Conservation (phyloP, 2,329 filamentous ascomycete species). For the Ceratocystis destructans region DNA sequence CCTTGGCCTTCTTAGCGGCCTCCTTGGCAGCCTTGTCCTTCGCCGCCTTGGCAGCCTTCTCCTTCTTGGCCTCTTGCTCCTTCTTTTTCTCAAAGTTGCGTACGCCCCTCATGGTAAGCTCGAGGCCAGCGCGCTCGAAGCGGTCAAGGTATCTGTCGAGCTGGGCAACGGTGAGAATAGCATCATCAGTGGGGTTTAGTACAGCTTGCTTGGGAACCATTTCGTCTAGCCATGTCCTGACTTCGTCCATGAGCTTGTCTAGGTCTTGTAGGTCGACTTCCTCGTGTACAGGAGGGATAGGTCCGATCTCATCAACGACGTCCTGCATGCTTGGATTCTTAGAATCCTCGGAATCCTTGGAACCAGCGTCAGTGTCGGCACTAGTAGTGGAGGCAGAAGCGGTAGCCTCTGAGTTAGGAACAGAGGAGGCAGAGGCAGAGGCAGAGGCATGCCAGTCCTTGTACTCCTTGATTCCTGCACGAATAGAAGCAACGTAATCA, state of each 20-base stretch:
- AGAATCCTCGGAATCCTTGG: constrained; percentile 41
- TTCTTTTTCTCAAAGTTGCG: constrained; percentile 38
- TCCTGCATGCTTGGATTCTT: constrained; percentile 33
- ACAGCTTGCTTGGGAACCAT: constrained; percentile 57
- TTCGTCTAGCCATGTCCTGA: constrained; percentile 60
- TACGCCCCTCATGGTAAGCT: constrained; percentile 57
- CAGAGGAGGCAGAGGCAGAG: constrained; percentile 33
- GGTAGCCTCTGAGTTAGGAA: constrained; percentile 29
- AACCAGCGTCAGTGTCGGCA: constrained; percentile 40
- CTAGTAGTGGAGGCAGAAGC: constrained; percentile 32
- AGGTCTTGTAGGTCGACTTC: constrained; percentile 56
- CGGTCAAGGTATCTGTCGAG: constrained; percentile 54
- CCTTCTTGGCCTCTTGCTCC: constrained; percentile 32
- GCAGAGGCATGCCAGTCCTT: constrained; percentile 45
- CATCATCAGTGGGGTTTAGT: constrained; percentile 56
- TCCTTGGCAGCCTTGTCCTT: constrained; percentile 30
- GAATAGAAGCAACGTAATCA: constrained; percentile 55
- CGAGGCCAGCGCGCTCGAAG: constrained; percentile 55
- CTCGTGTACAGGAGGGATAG: constrained; percentile 54
- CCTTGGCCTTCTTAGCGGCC: constrained; percentile 28
- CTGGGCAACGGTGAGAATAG: constrained; percentile 59
- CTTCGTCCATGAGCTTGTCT: constrained; percentile 46
- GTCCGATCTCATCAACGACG: constrained; percentile 33
- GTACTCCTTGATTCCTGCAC: constrained; percentile 54
- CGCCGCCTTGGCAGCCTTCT: constrained; percentile 34